phyloP scores from a whole-genome alignment of 2,329 filamentous ascomycete species.

The Xylaria sp. region DNA sequence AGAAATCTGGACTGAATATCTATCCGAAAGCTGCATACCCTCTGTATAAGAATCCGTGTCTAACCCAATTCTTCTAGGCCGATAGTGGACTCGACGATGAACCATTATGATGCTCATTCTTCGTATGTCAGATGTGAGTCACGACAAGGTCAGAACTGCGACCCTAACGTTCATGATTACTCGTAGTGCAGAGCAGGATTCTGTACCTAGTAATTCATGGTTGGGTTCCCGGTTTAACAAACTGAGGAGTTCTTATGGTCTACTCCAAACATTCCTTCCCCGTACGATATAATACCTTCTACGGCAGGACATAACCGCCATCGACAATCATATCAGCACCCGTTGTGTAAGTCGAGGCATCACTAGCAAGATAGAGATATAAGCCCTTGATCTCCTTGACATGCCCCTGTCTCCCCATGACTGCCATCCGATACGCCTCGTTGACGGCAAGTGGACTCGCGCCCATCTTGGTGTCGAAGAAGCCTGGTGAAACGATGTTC shows the following conservation, averaged over 20 bases:
- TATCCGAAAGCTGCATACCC: constrained; percentile 4
- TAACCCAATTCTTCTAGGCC: background rate
- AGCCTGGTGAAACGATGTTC: constrained; percentile 50
- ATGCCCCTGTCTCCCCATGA: constrained; percentile 19
- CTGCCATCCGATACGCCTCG: constrained; percentile 20
- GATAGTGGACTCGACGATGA: background rate
- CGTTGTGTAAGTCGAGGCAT: constrained; percentile 20
- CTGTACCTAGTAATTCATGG: too few species aligned
- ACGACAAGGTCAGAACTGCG: background rate
- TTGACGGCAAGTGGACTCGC: constrained; percentile 10
- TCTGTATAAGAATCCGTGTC: background rate
- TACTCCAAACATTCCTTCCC: background rate
- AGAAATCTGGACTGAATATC: background rate
- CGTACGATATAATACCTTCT: background rate
- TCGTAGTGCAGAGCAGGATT: too few species aligned
- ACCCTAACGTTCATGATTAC: too few species aligned
- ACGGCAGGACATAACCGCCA: constrained; percentile 20
- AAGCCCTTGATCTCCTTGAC: constrained; percentile 22
- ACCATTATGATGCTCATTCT: too few species aligned
- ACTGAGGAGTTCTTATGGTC: background rate
- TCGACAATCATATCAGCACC: constrained; percentile 20
- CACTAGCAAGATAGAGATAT: constrained; percentile 21
- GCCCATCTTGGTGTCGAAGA: constrained; percentile 43
- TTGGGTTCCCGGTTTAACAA: too few species aligned
- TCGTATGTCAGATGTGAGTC: background rate